Percentiles rank a stretch among this genome's conserved stretches.
phyloP scores from a whole-genome alignment of 495 filamentous ascomycete genomes.

The Lindgomyces ingoldianus region DNA sequence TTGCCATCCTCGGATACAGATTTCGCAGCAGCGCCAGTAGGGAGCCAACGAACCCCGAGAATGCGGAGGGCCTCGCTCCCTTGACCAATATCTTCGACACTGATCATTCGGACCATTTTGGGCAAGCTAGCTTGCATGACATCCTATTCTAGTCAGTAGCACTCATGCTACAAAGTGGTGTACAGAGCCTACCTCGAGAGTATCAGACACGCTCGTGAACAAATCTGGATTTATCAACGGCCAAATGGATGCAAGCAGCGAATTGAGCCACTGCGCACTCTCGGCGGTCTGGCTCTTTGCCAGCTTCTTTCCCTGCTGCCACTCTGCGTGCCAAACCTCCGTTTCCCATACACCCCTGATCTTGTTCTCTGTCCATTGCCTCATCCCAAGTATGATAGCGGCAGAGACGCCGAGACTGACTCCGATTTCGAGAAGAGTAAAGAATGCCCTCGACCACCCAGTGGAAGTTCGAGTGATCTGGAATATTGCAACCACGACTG shows the following conservation, averaged over 20 bases:
- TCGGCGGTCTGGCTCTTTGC: conserved; percentile 54
- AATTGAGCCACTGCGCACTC: conserved; percentile 68
- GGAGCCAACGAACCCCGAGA: conserved; percentile 66
- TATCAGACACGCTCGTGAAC: conserved; percentile 64
- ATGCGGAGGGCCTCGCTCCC: conserved; percentile 66
- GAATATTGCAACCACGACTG: conserved; percentile 31
- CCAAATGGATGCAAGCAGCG: conserved; percentile 63
- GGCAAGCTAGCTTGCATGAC: conserved; percentile 71
- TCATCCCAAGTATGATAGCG: conserved; percentile 49
- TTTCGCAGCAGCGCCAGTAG: conserved; percentile 61
- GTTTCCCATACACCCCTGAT: conserved; percentile 60
- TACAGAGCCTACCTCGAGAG: conserved; percentile 51
- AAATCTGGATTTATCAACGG: conserved; percentile 70
- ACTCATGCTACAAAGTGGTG: not conserved
- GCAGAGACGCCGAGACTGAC: conserved; percentile 38
- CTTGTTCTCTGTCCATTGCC: conserved; percentile 56
- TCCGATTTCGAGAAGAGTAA: conserved; percentile 22
- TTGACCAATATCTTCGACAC: conserved; percentile 69
- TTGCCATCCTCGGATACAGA: conserved; percentile 59
- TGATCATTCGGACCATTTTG: conserved; percentile 65
- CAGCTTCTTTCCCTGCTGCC: conserved; percentile 49
- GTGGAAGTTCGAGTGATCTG: conserved; percentile 27
- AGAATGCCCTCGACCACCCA: conserved; percentile 26
- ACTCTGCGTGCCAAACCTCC: conserved; percentile 62
- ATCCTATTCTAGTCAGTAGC: conserved; percentile 43